Percentiles rank a stretch among this genome's conserved stretches.
These are phyloP conservation scores for Chlorella sorokiniana DNA, from an alignment of 139 green algal species.

Conservation along the genomic window DNA sequence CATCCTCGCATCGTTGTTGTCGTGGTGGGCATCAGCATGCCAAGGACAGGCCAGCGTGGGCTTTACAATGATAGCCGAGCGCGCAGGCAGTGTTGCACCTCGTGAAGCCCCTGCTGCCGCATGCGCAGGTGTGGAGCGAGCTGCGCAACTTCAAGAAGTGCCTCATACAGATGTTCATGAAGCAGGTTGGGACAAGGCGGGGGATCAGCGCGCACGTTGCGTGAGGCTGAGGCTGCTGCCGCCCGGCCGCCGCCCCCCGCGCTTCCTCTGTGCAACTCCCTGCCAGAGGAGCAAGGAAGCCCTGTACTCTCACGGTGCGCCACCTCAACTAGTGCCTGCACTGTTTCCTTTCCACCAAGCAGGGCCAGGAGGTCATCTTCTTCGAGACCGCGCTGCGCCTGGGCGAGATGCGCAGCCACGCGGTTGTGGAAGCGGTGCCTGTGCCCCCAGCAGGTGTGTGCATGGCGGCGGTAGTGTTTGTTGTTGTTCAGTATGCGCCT, in stretches of 20 bases:
- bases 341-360: neutral
- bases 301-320: too few species aligned
- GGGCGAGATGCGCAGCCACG: slow-evolving; percentile 63
- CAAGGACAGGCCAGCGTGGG: too few species aligned
- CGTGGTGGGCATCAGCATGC: too few species aligned
- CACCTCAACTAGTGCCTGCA: neutral
- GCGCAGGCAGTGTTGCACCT: too few species aligned
- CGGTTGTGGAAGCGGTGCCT: slow-evolving; percentile 86
- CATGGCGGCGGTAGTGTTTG: too few species aligned
- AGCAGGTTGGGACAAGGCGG: slow-evolving; percentile 39
- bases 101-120: neutral
- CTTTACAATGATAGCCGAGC: too few species aligned
- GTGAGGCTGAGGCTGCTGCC: too few species aligned
- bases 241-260: too few species aligned
- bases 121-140: slow-evolving; percentile 78
- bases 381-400: slow-evolving; percentile 86
- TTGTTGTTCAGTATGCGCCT: neutral
- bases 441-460: slow-evolving; percentile 61
- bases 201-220: neutral
- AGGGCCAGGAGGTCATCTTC: slow-evolving; percentile 81
- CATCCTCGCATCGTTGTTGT: too few species aligned
- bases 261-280: too few species aligned
- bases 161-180: slow-evolving; percentile 86
- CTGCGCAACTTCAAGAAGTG: slow-evolving; percentile 99
- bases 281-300: too few species aligned